Evolutionary conservation across 75 land plant genomes (phyloP), one percentile per base, ranked within the genome.

Genomic region (Azolla pinnata): DNA sequence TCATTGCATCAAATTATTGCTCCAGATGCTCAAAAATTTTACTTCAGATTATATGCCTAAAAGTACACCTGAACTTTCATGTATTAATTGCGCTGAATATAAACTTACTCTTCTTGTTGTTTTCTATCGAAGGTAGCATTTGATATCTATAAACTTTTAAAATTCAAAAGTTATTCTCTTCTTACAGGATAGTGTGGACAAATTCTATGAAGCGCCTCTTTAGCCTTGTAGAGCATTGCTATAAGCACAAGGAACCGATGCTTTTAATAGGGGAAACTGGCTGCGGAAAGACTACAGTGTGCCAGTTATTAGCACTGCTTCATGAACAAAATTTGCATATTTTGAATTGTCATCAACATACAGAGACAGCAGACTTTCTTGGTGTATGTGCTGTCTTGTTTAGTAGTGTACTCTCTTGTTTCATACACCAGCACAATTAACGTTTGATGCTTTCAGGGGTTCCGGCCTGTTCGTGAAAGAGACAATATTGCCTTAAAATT

Each of bases 221-320:
- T 51, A 77, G 77, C 63, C 86, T 95, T 52, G 80, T 89, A 16
- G 74, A 84, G 64, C 85, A 87, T 23, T 95, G 97, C 74, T 79
- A 78, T 48, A 62, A 63, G 60, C 62, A 82, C 57, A 77, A 79
- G 21, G 97, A 90, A 45, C 99, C 99, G 59, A 84, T 95, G 1
- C 87, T 95, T 24, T 83, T 95, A 62, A 84, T 95, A 56, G 99
- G 99, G 59, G 99, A 95, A 75, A 95, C 99, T 63, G 99, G 99
- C 31, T 84, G 85, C 52, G 97, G 99, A 33, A 95, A 95, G 66
- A 95, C 99, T 19, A 86, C 87, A 33, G 78, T 90, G 8, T 90
- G 97, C 57, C 97, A 95, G 60, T 57, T 95, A 29, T 73, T 95
- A 52, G 74, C 97, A 62, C 20, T 51, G 44, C 29, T 65, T 17